Conservation (phyloP, 768 basidiomycete genomes). For the Dentipellis sp. region DNA sequence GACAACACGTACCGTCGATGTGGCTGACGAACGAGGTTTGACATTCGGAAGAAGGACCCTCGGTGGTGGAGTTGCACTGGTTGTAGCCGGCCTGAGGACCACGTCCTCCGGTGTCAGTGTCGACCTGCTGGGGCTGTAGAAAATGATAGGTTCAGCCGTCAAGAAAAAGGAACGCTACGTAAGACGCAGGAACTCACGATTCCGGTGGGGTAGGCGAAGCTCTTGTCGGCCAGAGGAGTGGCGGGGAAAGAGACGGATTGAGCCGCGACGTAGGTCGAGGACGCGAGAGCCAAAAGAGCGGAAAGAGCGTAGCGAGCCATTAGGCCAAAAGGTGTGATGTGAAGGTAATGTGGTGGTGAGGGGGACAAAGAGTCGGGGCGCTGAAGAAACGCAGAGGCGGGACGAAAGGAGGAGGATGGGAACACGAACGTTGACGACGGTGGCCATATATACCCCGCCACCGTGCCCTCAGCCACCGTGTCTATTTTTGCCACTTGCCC, state of each 20-base stretch:
- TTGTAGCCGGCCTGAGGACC: conserved; percentile 61
- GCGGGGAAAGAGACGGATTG: conserved; percentile 15
- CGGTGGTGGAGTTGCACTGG: conserved; percentile 56
- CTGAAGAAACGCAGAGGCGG: neutral
- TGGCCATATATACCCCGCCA: neutral
- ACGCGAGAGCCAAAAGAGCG: conserved; percentile 22
- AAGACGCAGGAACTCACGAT: conserved; percentile 11
- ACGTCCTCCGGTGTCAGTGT: conserved; percentile 32
- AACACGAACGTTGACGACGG: neutral
- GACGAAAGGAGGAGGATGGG: conserved; percentile 5
- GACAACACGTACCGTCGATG: conserved; percentile 28
- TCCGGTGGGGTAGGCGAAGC: conserved; percentile 16
- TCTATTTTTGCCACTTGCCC: neutral
- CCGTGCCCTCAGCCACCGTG: neutral
- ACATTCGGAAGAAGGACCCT: conserved; percentile 52
- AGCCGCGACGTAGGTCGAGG: conserved; percentile 16
- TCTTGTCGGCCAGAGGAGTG: conserved; percentile 21
- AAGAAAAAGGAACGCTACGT: neutral
- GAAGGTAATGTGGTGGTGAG: conserved; percentile 7
- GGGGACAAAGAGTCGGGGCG: conserved; percentile 6
- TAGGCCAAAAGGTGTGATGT: neutral
- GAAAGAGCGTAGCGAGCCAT: conserved; percentile 29
- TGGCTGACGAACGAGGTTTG: conserved; percentile 64
- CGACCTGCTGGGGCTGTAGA: conserved; percentile 43
- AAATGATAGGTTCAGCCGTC: neutral